Conservation (phyloP, 306 rosid genomes). For the Gleditsia sinensis region DNA sequence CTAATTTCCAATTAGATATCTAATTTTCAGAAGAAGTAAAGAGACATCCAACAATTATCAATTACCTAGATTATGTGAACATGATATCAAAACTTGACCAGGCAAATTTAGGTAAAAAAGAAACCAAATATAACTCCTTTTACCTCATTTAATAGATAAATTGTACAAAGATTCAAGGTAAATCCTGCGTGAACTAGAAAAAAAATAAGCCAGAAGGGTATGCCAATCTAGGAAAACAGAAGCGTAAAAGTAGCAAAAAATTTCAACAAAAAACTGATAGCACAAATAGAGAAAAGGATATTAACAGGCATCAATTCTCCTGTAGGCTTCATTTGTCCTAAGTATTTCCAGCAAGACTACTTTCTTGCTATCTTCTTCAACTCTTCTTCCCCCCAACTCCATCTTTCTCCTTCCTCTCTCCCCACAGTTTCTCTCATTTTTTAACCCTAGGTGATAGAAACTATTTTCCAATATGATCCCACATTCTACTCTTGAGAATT, state of each 20-base stretch:
- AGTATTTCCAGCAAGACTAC: background rate
- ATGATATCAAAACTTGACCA: slow-evolving; percentile 24
- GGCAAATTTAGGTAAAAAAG: background rate
- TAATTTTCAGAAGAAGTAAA: background rate
- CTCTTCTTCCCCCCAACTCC: too few relatives aligned
- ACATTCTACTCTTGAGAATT: too few relatives aligned
- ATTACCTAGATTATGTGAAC: slow-evolving; percentile 6
- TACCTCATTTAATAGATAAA: slow-evolving; percentile 14
- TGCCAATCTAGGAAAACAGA: slow-evolving; percentile 14
- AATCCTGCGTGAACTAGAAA: slow-evolving; percentile 14
- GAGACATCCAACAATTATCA: slow-evolving; percentile 5
- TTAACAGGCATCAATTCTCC: slow-evolving; percentile 11
- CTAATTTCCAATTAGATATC: background rate
- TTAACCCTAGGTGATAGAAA: too few relatives aligned
- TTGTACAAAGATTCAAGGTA: slow-evolving; percentile 22
- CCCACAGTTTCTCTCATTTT: too few relatives aligned
- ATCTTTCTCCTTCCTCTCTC: too few relatives aligned
- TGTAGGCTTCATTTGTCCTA: slow-evolving; percentile 20
- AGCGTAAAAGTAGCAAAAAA: slow-evolving; percentile 11
- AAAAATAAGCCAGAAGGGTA: slow-evolving; percentile 8
- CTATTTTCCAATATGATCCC: too few relatives aligned
- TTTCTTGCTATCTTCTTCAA: too few relatives aligned
- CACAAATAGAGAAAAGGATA: slow-evolving; percentile 14
- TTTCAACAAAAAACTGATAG: slow-evolving; percentile 6
- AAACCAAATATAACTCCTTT: background rate